Evolutionary conservation across 2,329 filamentous ascomycete species (phyloP), one percentile per base, ranked within the genome.

Genomic region (Sporothrix mexicana): DNA sequence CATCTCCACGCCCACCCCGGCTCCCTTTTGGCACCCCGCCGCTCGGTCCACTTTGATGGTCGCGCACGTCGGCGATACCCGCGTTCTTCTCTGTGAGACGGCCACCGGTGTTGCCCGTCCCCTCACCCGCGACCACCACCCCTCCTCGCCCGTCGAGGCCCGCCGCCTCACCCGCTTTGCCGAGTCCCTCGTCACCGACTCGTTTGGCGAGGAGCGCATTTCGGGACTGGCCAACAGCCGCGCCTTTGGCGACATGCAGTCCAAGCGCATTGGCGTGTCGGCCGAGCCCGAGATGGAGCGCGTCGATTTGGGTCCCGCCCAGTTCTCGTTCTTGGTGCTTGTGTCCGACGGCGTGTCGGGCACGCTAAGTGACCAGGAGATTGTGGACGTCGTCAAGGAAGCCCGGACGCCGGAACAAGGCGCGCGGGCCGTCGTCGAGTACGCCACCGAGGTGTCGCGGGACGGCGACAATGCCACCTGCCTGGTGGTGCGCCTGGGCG

Each of bases 171-270:
- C 95, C 61, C 91, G 95, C 67, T 93, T 94, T 1, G 83, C 84
- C 49, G 89, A 92, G 43, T 91, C 86, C 36, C 95, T 98, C 80
- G 92, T 97, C 20, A 96, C 95, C 0, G 96, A 99, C 82, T 97
- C 93, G 47, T 99, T 99, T 80, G 96, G 96, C 79, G 96, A 99
- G 83, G 95, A 98, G 82, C 94, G 96, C 77, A 96, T 99, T 81
- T 91, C 91, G 15, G 95, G 96, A 0, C 87, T 99, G 0, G 96
- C 96, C 77, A 99, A 99, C 83, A 97, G 93, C 45, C 92, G 96
- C 43, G 88, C 96, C 3, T 98, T 99, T 80, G 96, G 96, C 36
- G 96, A 99, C 83, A 94, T 98, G 83, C 88, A 88, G 47, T 93
- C 91, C 73, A 99, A 99, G 83, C 92, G 95, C 70, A 91, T 98